phyloP scores from a whole-genome alignment of 2,329 filamentous ascomycete species.

The Nemania serpens region DNA sequence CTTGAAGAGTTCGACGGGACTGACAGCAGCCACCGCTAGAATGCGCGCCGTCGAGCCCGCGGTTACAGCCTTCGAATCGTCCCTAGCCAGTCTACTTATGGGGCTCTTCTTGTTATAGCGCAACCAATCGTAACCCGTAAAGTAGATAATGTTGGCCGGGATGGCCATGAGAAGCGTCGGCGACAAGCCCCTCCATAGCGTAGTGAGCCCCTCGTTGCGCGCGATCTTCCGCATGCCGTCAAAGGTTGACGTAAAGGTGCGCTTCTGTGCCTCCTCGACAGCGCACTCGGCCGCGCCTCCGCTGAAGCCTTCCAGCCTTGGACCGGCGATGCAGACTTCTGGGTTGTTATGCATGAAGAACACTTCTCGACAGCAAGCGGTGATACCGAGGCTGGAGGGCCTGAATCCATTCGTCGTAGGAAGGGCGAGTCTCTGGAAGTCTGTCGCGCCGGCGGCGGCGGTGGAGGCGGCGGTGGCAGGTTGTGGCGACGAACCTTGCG shows the following conservation, averaged over 20 bases:
- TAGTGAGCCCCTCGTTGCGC: constrained; percentile 83
- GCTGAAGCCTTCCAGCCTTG: constrained; percentile 54
- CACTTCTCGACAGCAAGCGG: constrained; percentile 93
- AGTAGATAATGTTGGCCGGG: constrained; percentile 97
- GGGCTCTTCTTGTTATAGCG: constrained; percentile 76
- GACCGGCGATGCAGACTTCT: constrained; percentile 77
- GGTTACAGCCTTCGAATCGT: constrained; percentile 77
- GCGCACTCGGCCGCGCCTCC: constrained; percentile 70
- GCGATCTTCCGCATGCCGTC: constrained; percentile 95
- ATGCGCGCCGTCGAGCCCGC: constrained; percentile 80
- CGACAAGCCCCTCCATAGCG: constrained; percentile 91
- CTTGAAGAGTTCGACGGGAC: constrained; percentile 91
- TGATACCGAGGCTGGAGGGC: constrained; percentile 82
- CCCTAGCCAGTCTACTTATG: constrained; percentile 64
- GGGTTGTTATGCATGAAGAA: constrained; percentile 92
- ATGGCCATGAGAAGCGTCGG: constrained; percentile 93
- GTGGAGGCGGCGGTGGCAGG: constrained; percentile 44
- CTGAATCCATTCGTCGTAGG: constrained; percentile 70
- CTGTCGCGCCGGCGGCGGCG: constrained; percentile 39
- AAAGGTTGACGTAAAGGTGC: constrained; percentile 85
- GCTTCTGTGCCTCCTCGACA: constrained; percentile 82
- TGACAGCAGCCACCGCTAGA: constrained; percentile 80
- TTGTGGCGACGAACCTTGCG: constrained; percentile 62
- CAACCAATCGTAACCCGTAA: constrained; percentile 96
- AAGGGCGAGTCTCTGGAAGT: constrained; percentile 61